A percentile compares a stretch with the other conserved stretches of the same genome.
These are phyloP conservation scores for Exophiala oligosperma DNA, from an alignment of 2,329 filamentous ascomycete species.

Conservation along the genomic window DNA sequence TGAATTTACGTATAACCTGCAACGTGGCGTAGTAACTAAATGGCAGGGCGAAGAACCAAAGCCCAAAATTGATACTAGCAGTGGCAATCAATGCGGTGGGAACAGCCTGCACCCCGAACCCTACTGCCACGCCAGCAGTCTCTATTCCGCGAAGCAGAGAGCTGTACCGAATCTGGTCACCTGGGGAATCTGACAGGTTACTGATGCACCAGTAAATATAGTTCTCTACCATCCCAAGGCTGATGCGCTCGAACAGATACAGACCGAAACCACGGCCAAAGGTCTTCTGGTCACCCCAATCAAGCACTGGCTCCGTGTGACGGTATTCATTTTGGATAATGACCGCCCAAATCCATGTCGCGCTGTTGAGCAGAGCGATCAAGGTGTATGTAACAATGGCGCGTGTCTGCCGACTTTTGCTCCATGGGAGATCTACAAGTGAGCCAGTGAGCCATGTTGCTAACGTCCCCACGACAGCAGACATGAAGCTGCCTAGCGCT, in stretches of 20 bases:
- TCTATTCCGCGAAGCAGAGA: constrained; percentile 46
- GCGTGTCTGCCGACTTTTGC: constrained; percentile 40
- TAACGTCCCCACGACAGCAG: constrained; percentile 41
- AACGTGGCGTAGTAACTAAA: constrained; percentile 48
- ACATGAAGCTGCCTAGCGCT: constrained; percentile 40
- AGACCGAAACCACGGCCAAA: constrained; percentile 48
- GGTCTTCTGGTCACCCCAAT: constrained; percentile 43
- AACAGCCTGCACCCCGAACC: constrained; percentile 48
- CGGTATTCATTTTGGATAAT: constrained; percentile 50
- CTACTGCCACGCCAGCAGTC: constrained; percentile 43
- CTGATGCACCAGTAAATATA: constrained; percentile 52
- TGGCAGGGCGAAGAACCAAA: constrained; percentile 45
- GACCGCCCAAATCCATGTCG: constrained; percentile 51
- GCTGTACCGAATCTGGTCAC: constrained; percentile 47
- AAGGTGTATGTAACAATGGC: constrained; percentile 42
- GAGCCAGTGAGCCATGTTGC: constrained; percentile 40
- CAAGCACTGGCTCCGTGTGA: constrained; percentile 42
- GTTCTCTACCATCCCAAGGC: constrained; percentile 44
- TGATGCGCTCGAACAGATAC: constrained; percentile 44
- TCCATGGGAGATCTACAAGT: constrained; percentile 42
- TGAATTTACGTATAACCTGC: constrained; percentile 43
- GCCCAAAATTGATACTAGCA: constrained; percentile 44
- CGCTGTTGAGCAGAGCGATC: constrained; percentile 44
- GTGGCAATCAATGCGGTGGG: constrained; percentile 46
- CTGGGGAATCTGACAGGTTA: constrained; percentile 46